Evolutionary conservation across 2,329 filamentous ascomycete species (phyloP).

Genomic region (Penicillium janthinellum): DNA sequence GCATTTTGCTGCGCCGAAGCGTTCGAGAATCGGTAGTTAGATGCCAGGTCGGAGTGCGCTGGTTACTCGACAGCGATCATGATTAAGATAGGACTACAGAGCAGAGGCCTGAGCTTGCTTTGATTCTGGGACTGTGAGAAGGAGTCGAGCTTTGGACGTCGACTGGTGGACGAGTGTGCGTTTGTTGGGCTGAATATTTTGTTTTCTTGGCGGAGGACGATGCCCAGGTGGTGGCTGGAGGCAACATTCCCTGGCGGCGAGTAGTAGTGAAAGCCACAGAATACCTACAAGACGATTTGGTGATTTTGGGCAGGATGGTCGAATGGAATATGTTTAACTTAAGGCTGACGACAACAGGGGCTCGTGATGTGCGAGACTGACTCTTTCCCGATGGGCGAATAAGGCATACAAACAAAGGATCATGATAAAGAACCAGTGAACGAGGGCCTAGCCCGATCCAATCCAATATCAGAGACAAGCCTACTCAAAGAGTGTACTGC

Average conservation of each 20-base stretch:
- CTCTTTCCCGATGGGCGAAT: not conserved
- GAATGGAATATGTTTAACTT: not conserved
- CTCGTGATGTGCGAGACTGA: not conserved
- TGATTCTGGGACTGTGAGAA: not conserved
- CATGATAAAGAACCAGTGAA: not conserved
- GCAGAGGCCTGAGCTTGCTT: not conserved
- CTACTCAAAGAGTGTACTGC: not conserved
- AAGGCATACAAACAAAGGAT: not conserved
- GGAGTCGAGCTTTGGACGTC: not conserved
- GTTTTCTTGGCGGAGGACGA: not conserved
- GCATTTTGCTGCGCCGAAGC: constrained; percentile 9
- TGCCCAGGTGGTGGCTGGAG: not conserved
- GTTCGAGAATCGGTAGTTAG: constrained; percentile 14
- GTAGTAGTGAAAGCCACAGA: not conserved
- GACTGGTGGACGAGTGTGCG: not conserved
- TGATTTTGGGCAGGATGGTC: not conserved
- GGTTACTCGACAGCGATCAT: constrained; percentile 2
- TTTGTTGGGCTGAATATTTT: not conserved
- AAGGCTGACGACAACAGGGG: not conserved
- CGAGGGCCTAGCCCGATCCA: not conserved
- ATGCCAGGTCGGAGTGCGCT: not conserved
- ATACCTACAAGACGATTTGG: not conserved
- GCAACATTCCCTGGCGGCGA: not conserved
- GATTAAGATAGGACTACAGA: not conserved
- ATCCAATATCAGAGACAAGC: not conserved